Base-by-base conservation (phyloP, 257 asterid species). In the Solanum pinnatisectum region DNA sequence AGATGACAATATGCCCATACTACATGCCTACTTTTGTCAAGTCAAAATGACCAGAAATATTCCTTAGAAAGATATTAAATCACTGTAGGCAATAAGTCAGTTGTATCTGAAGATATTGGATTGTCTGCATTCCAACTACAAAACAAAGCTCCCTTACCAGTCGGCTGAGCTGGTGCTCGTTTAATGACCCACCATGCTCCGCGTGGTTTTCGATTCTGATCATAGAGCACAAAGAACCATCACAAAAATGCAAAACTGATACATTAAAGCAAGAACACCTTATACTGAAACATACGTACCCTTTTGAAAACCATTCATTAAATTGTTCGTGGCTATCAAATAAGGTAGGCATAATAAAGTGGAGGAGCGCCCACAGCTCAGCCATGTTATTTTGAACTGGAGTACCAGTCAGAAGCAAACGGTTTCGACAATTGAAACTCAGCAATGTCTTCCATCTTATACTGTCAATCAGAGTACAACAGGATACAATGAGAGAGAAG, bases 321-420 rank as follows among this genome's bases (percentile, higher is more conserved):
- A 97, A 97, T 90, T 97, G 99, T 87, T 96, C 99, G 9, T 97
- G 99, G 94, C 98, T 96, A 88, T 97, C 99, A 90, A 97, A 97
- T 84, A 97, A 92, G 40, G 99, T 96, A 42, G 99, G 99, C 99
- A 97, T 97, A 84, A 97, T 95, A 91, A 97, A 97, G 95, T 97
- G 99, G 37, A 97, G 94, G 81, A 97, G 99, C 0, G 99, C 92
- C 99, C 99, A 97, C 49, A 97, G 93, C 86, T 97, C 99, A 88
- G 99, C 99, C 99, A 97, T 96, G 94, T 97, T 96, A 88, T 97
- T 97, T 91, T 97, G 99, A 87, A 97, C 90, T 35, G 99, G 99
- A 86, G 99, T 97, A 86, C 99, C 99, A 77, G 99, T 97, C 89
- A 97, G 89, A 92, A 97, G 99, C 94, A 97, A 93, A 88, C 99